Percentiles rank a stretch among this genome's conserved stretches.
Conservation (phyloP, 163 green algal genomes). For the Chlorella variabilis region DNA sequence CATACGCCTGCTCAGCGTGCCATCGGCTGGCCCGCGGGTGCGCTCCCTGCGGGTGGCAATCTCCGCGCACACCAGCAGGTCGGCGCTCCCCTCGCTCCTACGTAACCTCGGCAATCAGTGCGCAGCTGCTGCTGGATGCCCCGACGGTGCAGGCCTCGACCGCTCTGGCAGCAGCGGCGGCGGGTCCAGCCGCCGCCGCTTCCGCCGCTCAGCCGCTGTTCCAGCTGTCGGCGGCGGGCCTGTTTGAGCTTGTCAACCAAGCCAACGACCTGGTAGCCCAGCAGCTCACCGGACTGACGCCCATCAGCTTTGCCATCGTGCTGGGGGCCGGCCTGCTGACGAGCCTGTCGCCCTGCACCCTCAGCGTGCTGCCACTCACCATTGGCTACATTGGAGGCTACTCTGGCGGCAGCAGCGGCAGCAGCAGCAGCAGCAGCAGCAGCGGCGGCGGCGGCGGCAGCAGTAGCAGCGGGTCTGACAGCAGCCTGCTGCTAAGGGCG, state of each 20-base stretch:
- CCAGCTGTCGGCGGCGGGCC: neutral
- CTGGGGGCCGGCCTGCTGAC: conserved; percentile 89
- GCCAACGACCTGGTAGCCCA: conserved; percentile 61
- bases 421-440: too few species aligned
- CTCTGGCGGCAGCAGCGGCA: conserved; percentile 17
- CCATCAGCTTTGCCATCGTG: conserved; percentile 71
- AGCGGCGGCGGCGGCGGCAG: neutral
- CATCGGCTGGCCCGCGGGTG: too few species aligned
- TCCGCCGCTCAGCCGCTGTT: neutral
- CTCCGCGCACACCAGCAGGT: neutral
- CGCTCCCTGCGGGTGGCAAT: too few species aligned
- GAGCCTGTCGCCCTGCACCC: conserved; percentile 92
- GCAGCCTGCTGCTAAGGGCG: conserved; percentile 46
- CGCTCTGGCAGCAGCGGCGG: neutral
- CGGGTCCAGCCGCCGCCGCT: neutral
- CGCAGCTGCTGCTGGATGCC: neutral
- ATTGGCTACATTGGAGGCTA: conserved; percentile 98
- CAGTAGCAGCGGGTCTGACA: neutral
- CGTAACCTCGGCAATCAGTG: neutral
- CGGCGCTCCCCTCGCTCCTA: neutral
- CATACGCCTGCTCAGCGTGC: too few species aligned
- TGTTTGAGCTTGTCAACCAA: conserved; percentile 44
- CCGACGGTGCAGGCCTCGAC: neutral
- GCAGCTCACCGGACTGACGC: conserved; percentile 67
- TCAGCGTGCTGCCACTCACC: conserved; percentile 94